Conservation (phyloP, 306 rosid species). For the Chamaecrista fasciculata region DNA sequence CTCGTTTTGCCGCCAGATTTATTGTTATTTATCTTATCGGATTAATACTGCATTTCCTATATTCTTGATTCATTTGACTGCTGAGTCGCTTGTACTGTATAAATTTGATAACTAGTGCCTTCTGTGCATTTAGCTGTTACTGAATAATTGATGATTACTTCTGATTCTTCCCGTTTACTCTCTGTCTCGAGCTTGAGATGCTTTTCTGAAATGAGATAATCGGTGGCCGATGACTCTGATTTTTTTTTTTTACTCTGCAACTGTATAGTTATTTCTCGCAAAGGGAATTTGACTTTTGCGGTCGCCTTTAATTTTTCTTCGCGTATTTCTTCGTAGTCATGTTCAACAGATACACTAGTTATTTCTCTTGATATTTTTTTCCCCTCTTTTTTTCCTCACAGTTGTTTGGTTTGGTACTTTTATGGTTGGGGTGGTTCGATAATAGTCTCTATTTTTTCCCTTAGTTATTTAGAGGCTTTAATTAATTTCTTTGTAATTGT, state of each 20-base stretch:
- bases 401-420: conserved; percentile 10
- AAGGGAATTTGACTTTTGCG: background rate
- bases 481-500: background rate
- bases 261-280: no score
- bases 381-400: background rate
- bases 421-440: conserved; percentile 36
- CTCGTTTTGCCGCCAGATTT: background rate
- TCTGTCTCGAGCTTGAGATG: background rate
- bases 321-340: background rate
- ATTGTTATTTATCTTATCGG: background rate
- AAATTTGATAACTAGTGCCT: background rate
- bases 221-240: background rate
- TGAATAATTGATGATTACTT: background rate
- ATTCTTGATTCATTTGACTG: background rate
- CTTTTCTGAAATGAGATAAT: background rate
- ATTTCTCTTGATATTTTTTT: background rate
- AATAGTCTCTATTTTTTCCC: background rate
- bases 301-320: background rate
- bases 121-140: background rate
- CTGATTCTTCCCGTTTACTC: background rate
- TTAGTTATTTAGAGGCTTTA: background rate
- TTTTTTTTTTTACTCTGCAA: no score
- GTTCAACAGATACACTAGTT: background rate
- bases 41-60: background rate
- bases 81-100: background rate